phyloP scores from a whole-genome alignment of 179 eudicot species.

The Gypsophila paniculata region DNA sequence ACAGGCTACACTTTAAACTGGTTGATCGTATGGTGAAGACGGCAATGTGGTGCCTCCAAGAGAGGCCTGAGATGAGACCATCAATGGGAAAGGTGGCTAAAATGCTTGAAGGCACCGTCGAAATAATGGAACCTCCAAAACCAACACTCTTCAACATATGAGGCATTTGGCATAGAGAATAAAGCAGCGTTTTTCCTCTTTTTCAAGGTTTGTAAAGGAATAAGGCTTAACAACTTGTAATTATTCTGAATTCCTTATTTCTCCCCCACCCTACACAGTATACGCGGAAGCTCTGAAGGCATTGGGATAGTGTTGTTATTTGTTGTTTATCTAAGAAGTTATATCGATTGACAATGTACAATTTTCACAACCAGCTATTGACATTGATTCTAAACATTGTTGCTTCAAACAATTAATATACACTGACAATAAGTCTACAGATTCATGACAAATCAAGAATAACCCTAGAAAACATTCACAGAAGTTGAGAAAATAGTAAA shows the following conservation, averaged over 20 bases:
- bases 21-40: conserved; percentile 87
- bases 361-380: too few relatives aligned
- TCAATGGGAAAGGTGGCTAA: conserved; percentile 96
- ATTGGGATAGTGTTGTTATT: neutral
- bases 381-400: neutral
- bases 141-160: conserved; percentile 61
- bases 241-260: neutral
- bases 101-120: conserved; percentile 88
- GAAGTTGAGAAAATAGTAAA: neutral
- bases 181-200: neutral
- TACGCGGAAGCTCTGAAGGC: neutral
- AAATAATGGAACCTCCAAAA: conserved; percentile 71
- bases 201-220: conserved; percentile 4
- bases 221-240: too few relatives aligned
- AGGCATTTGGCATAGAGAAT: conserved; percentile 13
- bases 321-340: neutral
- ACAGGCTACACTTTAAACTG: conserved; percentile 48
- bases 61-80: conserved; percentile 69
- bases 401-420: too few relatives aligned
- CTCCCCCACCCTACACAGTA: neutral
- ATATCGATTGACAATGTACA: neutral
- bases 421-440: neutral
- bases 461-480: neutral
- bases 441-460: neutral
- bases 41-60: conserved; percentile 93